Conservation (phyloP, 2,329 filamentous ascomycete species). For the Sclerotinia subarctica region DNA sequence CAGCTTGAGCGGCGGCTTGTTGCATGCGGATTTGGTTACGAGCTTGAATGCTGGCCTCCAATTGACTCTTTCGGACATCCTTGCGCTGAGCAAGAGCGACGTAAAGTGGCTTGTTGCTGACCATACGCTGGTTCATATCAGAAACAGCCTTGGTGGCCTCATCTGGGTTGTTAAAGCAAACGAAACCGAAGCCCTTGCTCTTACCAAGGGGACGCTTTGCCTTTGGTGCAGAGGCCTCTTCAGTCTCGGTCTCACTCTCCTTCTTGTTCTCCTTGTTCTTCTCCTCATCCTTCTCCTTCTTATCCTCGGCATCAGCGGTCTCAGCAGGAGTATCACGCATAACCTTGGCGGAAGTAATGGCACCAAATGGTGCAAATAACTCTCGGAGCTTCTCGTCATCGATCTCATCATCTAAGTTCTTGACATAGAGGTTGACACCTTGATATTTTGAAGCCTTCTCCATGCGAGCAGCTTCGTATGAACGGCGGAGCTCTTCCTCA, state of each 20-base stretch:
- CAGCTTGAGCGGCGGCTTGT: slow-evolving; percentile 86
- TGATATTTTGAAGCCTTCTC: slow-evolving; percentile 99
- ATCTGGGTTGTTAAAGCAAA: slow-evolving; percentile 99
- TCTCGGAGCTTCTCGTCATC: slow-evolving; percentile 97
- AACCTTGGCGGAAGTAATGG: slow-evolving; percentile 98
- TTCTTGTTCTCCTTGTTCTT: slow-evolving; percentile 49
- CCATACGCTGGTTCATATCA: slow-evolving; percentile 99
- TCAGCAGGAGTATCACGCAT: slow-evolving; percentile 81
- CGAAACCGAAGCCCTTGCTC: slow-evolving; percentile 99
- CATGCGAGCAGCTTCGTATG: slow-evolving; percentile 93
- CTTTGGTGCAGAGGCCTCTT: slow-evolving; percentile 50
- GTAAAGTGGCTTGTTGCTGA: slow-evolving; percentile 93
- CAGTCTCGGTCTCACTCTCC: slow-evolving; percentile 47
- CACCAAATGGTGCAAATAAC: slow-evolving; percentile 86
- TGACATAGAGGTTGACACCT: slow-evolving; percentile 99
- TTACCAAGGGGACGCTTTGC: slow-evolving; percentile 71
- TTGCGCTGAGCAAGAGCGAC: slow-evolving; percentile 98
- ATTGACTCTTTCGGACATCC: slow-evolving; percentile 98
- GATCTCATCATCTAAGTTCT: slow-evolving; percentile 95
- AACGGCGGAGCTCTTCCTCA: slow-evolving; percentile 97
- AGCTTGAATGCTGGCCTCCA: slow-evolving; percentile 98
- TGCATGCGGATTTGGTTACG: slow-evolving; percentile 98
- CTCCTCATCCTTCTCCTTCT: slow-evolving; percentile 51
- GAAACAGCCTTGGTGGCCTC: slow-evolving; percentile 98
- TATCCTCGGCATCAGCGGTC: slow-evolving; percentile 43